Evolutionary conservation across 108 stramenopile genomes (phyloP), one percentile per base, ranked within the genome.

Genomic region (Discostella pseudostelligera): DNA sequence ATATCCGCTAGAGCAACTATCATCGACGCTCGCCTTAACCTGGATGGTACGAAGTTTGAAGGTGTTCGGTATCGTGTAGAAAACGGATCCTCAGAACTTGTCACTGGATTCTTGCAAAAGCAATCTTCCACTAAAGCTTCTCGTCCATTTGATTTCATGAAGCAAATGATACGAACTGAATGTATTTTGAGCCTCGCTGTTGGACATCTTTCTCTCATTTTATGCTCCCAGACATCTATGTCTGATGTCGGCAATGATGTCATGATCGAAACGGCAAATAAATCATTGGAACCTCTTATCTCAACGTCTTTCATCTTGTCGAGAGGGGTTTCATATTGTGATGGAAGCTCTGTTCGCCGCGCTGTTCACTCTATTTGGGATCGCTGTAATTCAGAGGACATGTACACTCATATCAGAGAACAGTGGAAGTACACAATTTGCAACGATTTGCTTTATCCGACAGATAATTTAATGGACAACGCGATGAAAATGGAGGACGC

Each of bases 21-120:
- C 9, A 74, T 92, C 10, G 72, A 69, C 54, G 91, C 81, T 21
- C 82, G 86, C 35, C 55, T 88, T 12, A 77, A 77, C 59, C 60
- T 87, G 21, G 86, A 87, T 72, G 84, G 87, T 7, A 65, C 67
- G 21, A 89, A 78, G 48, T 89, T 93, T 43, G 91, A 93, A 72
- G 91, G 91, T 9, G 50, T 65, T 7, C 89, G 85, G 58, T 60
- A 75, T 14, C 81, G 88, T 59, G 75, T 83, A 13, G 68, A 88
- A 50, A 76, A 80, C 54, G 84, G 84, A 3, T 80, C 83, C 2
- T 42, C 67, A 39, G 91, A 88, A 4, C 71, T 70, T 13, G 75
- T 93, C 12, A 75, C 85, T 39, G 91, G 88, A 19, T 25, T 39
- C 37, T 48, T 73, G 17, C 50, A 72, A 50, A 16, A 16, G 50